These are phyloP conservation scores for Pythium volutum DNA, from an alignment of 352 stramenopile species.

Conservation along the genomic window DNA sequence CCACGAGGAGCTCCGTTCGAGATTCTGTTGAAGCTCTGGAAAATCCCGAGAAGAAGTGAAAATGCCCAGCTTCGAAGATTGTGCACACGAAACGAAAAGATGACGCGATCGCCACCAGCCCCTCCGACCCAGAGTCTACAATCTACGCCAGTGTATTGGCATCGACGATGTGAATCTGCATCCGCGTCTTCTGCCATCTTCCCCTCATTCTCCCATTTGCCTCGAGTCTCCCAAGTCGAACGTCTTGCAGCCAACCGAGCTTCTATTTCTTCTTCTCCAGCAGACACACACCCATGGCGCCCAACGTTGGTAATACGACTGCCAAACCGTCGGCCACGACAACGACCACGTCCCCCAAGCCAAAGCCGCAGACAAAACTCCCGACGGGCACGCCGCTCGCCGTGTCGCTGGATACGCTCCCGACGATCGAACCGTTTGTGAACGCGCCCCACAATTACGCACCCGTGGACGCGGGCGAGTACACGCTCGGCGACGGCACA, in stretches of 20 bases:
- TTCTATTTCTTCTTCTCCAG: neutral
- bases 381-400: neutral
- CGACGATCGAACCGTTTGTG: constrained; percentile 15
- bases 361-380: neutral
- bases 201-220: constrained; percentile 3
- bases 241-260: neutral
- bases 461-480: constrained; percentile 19
- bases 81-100: neutral
- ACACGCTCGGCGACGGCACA: constrained; percentile 6
- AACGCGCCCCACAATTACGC: constrained; percentile 19
- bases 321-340: neutral
- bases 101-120: constrained; percentile 1
- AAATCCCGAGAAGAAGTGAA: too few species aligned
- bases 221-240: neutral
- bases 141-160: neutral
- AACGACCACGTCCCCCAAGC: constrained; percentile 1
- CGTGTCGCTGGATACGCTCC: constrained; percentile 10
- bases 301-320: constrained; percentile 3
- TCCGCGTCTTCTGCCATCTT: too few species aligned
- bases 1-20: neutral
- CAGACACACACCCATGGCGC: neutral
- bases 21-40: constrained; percentile 3
- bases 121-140: neutral
- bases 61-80: neutral
- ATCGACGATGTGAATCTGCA: too few species aligned